These are phyloP conservation scores for Phialophora verrucosa DNA, from an alignment of 2,329 filamentous ascomycete genomes.

Conservation along the genomic window DNA sequence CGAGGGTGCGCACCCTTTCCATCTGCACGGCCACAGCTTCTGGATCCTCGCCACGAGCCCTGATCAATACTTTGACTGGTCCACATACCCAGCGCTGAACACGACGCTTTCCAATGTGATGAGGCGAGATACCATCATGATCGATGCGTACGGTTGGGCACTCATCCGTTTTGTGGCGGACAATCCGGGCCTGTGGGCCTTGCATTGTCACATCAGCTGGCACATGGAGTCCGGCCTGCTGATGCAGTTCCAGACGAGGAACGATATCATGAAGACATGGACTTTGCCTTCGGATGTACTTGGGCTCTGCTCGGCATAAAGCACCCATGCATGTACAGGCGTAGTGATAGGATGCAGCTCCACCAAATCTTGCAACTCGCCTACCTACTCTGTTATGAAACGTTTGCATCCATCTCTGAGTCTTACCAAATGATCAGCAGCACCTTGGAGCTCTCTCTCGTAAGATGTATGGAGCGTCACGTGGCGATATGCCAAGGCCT, in stretches of 20 bases:
- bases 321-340: neutral
- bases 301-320: conserved; percentile 10
- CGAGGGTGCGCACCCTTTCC: conserved; percentile 53
- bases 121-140: conserved; percentile 44
- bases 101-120: conserved; percentile 10
- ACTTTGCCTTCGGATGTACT: conserved; percentile 14
- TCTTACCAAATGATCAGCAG: too few species aligned
- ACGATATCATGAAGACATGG: conserved; percentile 20
- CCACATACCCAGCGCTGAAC: conserved; percentile 13
- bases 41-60: conserved; percentile 14
- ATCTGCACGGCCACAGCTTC: conserved; percentile 52
- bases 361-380: neutral
- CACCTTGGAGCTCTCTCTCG: too few species aligned
- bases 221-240: conserved; percentile 44
- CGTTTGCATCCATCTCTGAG: too few species aligned
- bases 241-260: conserved; percentile 23
- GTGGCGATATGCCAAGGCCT: neutral
- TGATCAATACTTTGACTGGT: conserved; percentile 52
- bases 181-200: conserved; percentile 47
- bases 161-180: conserved; percentile 46
- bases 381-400: neutral
- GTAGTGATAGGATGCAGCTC: neutral
- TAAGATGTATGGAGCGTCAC: too few species aligned
- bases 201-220: conserved; percentile 49
- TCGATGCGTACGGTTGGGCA: conserved; percentile 43